phyloP scores from a whole-genome alignment of 208 protist species.

The Trypanosoma avium region DNA sequence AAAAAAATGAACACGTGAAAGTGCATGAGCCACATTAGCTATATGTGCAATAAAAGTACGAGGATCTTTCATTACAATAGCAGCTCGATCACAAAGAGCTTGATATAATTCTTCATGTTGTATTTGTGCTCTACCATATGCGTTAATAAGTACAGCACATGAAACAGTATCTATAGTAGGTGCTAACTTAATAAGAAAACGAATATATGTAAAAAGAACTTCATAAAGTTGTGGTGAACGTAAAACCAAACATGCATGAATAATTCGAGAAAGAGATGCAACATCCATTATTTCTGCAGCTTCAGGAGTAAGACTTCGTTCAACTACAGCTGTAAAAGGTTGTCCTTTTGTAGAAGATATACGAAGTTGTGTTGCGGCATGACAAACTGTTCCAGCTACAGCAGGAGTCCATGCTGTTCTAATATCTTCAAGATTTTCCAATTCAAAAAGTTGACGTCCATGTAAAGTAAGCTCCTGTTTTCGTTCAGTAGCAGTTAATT shows the following conservation, averaged over 20 bases:
- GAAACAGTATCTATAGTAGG: constrained; percentile 65
- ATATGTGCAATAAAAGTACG: constrained; percentile 74
- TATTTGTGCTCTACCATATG: constrained; percentile 84
- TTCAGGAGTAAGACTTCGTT: constrained; percentile 34
- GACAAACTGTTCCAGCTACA: constrained; percentile 59
- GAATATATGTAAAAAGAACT: constrained; percentile 80
- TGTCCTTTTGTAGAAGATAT: constrained; percentile 67
- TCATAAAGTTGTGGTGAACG: constrained; percentile 71
- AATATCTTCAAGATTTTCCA: constrained; percentile 75
- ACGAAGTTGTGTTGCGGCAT: constrained; percentile 71
- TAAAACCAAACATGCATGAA: constrained; percentile 83
- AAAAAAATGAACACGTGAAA: constrained; percentile 69
- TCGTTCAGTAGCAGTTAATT: constrained; percentile 57
- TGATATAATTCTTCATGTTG: constrained; percentile 75
- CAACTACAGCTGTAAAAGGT: constrained; percentile 52
- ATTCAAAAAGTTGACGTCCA: constrained; percentile 78
- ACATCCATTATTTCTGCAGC: constrained; percentile 61
- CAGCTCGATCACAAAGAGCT: constrained; percentile 63
- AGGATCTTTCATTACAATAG: constrained; percentile 58
- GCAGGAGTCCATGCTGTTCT: constrained; percentile 46
- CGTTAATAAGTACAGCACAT: constrained; percentile 84
- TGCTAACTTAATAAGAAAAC: constrained; percentile 37
- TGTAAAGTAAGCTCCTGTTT: constrained; percentile 70
- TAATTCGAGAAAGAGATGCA: constrained; percentile 63
- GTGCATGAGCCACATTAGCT: constrained; percentile 83